phyloP scores from a whole-genome alignment of 31 red algal genomes.

The Asparagopsis taxiformis region DNA sequence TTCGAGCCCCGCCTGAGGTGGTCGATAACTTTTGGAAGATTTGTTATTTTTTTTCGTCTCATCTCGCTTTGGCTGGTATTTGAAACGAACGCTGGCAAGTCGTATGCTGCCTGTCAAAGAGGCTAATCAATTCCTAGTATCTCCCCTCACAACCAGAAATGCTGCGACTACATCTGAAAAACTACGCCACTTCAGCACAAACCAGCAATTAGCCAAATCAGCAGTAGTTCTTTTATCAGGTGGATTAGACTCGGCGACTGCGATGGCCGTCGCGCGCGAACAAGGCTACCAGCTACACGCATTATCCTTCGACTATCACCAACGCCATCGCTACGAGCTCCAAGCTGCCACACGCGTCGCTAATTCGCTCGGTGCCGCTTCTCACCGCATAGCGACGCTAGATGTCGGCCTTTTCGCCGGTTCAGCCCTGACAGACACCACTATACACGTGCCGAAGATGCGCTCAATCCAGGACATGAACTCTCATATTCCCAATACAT shows the following conservation, averaged over 20 bases:
- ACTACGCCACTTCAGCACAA: background rate
- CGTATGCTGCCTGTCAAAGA: background rate
- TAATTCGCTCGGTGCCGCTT: conserved; percentile 9
- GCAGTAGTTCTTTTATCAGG: conserved; percentile 92
- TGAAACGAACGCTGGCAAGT: too few species aligned
- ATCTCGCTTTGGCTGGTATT: too few species aligned
- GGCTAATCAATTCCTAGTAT: background rate
- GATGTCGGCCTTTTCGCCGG: conserved; percentile 61
- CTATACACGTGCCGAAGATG: conserved; percentile 37
- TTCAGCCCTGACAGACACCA: conserved; percentile 54
- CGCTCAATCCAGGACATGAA: background rate
- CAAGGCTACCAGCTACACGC: conserved; percentile 46
- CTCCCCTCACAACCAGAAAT: too few species aligned
- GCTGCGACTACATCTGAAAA: background rate
- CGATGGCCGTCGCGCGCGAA: conserved; percentile 67
- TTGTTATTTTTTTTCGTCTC: too few species aligned
- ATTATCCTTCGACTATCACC: conserved; percentile 88
- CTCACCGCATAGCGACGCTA: conserved; percentile 32
- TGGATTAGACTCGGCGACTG: conserved; percentile 84
- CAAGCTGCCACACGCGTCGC: conserved; percentile 46
- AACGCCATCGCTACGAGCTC: conserved; percentile 83
- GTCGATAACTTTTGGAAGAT: background rate
- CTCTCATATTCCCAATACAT: conserved; percentile 70
- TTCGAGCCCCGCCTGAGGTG: too few species aligned
- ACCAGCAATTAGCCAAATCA: background rate